Evolutionary conservation across 768 basidiomycete genomes (phyloP), one percentile per base, ranked within the genome.

Genomic region (Pleurotus ostreatus): DNA sequence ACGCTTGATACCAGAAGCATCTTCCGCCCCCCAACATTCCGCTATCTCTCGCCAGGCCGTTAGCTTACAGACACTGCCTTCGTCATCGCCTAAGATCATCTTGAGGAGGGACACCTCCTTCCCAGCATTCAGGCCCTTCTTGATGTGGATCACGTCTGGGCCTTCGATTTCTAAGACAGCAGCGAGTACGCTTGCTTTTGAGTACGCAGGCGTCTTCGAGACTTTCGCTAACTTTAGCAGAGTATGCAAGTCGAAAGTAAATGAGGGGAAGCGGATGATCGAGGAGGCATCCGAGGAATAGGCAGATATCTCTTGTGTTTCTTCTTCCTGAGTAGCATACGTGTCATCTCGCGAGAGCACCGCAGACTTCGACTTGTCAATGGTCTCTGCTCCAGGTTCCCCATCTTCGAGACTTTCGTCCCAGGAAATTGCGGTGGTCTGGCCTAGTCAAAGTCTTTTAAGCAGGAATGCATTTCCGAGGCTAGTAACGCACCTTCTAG

Each of bases 31-130:
- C 90, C 89, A 92, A 0, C 69, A 67, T 44, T 91, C 86, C 9
- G 91, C 91, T 3, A 80, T 71, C 46, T 91, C 85, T 55, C 89
- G 74, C 91, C 91, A 93, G 11, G 85, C 89, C 3, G 86, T 87
- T 15, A 92, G 66, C 69, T 85, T 89, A 63, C 82, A 82, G 5
- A 92, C 77, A 1, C 70, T 76, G 1, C 86, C 85, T 25, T 80
- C 80, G 53, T 90, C 88, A 62, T 92, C 88, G 8, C 87, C 86
- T 22, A 92, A 68, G 46, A 92, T 81, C 63, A 91, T 72, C 63
- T 83, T 88, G 25, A 92, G 68, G 43, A 92, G 65, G 0, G 78
- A 80, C 0, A 90, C 80, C 57, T 88, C 81, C 56, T 81, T 83
- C 6, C 89, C 91, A 3, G 85, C 83, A 54, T 91, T 86, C 3